phyloP scores from a whole-genome alignment of 176 grass and related monocot species.

The Canna indica region DNA sequence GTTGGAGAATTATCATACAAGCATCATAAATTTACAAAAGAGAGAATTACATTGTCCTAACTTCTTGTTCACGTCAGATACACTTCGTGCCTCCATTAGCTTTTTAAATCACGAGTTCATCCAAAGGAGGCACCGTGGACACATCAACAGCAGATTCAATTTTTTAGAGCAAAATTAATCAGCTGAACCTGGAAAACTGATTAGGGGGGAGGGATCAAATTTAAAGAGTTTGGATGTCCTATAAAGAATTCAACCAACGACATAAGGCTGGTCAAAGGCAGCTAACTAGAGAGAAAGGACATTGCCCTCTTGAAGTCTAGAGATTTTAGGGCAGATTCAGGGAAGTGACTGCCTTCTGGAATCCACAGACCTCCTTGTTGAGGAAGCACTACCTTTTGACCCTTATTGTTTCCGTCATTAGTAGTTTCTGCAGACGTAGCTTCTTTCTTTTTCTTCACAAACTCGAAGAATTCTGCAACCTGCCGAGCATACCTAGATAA shows the following conservation, averaged over 20 bases:
- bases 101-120: not conserved
- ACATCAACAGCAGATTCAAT: not conserved
- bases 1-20: not conserved
- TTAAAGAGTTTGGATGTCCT: not conserved
- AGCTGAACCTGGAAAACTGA: not conserved
- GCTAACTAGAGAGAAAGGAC: conserved; percentile 54
- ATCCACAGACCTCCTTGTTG: conserved; percentile 42
- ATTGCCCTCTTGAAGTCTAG: conserved; percentile 60
- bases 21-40: not conserved
- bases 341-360: conserved; percentile 36
- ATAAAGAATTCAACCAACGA: not conserved
- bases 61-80: not conserved
- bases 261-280: not conserved
- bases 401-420: conserved; percentile 17
- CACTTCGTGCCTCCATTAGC: not conserved
- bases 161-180: not conserved
- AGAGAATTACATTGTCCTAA: not conserved
- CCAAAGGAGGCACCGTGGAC: not conserved
- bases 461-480: conserved; percentile 93
- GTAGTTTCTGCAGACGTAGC: conserved; percentile 28
- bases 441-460: conserved; percentile 96
- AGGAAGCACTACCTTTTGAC: conserved; percentile 50
- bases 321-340: conserved; percentile 36
- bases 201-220: not conserved
- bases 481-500: conserved; percentile 70